These are phyloP conservation scores for Diplotaxis tenuifolia DNA, from an alignment of 345 rosid genomes.

Conservation along the genomic window DNA sequence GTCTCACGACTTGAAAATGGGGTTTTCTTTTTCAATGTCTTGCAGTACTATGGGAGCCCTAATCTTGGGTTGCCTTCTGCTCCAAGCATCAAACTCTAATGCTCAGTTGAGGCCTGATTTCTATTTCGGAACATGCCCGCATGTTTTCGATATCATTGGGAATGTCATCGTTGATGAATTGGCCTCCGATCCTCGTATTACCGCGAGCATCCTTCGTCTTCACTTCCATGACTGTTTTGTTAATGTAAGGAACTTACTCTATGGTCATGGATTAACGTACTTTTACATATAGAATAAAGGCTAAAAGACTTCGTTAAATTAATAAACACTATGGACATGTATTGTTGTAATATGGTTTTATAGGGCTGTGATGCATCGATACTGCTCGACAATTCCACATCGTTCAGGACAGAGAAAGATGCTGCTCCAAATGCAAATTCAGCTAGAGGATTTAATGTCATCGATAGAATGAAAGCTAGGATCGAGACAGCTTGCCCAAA, in stretches of 20 bases:
- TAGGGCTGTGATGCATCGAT: conserved; percentile 68
- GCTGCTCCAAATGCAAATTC: conserved; percentile 55
- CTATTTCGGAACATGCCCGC: conserved; percentile 18
- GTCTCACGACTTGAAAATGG: conserved; percentile 1
- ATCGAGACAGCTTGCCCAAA: conserved; percentile 47
- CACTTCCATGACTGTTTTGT: conserved; percentile 38
- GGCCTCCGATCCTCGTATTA: conserved; percentile 28
- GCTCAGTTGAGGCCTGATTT: conserved; percentile 33
- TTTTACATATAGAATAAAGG: background rate
- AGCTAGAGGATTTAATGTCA: conserved; percentile 48
- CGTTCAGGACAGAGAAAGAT: conserved; percentile 49
- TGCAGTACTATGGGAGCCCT: conserved; percentile 25
- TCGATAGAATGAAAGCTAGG: conserved; percentile 50
- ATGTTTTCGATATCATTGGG: conserved; percentile 22
- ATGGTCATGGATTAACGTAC: background rate
- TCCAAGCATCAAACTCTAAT: conserved; percentile 30
- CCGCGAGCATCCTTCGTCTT: conserved; percentile 36
- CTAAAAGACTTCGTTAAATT: background rate
- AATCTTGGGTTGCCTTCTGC: conserved; percentile 33
- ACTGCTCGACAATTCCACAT: conserved; percentile 43
- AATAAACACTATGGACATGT: background rate
- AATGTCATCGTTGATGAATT: conserved; percentile 23
- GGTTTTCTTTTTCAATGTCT: conserved; percentile 15
- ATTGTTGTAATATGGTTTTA: background rate
- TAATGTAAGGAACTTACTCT: conserved; percentile 17